phyloP scores from a whole-genome alignment of 2,329 filamentous ascomycete species.

The Teratosphaeria nubilosa region DNA sequence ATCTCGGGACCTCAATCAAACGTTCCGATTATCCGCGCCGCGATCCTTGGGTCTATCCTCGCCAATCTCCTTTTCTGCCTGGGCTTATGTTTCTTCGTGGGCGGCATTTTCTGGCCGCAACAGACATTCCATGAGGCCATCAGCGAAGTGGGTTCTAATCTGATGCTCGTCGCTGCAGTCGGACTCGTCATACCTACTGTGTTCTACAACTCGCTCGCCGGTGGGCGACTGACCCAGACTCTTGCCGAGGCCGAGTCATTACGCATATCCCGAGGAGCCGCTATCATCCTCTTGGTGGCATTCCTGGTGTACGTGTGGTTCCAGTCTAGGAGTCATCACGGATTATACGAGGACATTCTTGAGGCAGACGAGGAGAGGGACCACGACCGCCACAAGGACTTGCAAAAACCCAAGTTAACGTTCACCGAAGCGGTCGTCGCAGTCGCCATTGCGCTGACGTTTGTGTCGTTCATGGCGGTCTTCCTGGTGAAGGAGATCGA shows the following conservation, averaged over 20 bases:
- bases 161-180: conserved; percentile 62
- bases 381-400: conserved; percentile 51
- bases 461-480: conserved; percentile 65
- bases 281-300: conserved; percentile 60
- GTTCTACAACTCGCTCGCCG: conserved; percentile 38
- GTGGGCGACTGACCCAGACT: conserved; percentile 13
- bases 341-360: conserved; percentile 67
- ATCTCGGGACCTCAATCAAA: conserved; percentile 33
- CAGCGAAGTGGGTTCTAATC: conserved; percentile 66
- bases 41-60: conserved; percentile 71
- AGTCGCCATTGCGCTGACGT: conserved; percentile 52
- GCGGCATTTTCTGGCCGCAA: conserved; percentile 58
- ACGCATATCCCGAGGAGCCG: conserved; percentile 59
- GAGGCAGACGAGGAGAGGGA: conserved; percentile 60
- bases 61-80: conserved; percentile 73
- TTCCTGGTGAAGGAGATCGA: conserved; percentile 68
- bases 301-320: conserved; percentile 57
- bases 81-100: conserved; percentile 62
- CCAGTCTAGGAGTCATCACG: conserved; percentile 65
- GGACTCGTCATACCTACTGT: conserved; percentile 39
- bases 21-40: conserved; percentile 60
- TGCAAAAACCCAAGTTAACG: conserved; percentile 58
- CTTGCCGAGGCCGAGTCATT: conserved; percentile 46
- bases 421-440: conserved; percentile 61
- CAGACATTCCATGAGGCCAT: conserved; percentile 65